Evolutionary conservation across 176 grass and related monocot species (phyloP).

Genomic region (Phragmites australis): DNA sequence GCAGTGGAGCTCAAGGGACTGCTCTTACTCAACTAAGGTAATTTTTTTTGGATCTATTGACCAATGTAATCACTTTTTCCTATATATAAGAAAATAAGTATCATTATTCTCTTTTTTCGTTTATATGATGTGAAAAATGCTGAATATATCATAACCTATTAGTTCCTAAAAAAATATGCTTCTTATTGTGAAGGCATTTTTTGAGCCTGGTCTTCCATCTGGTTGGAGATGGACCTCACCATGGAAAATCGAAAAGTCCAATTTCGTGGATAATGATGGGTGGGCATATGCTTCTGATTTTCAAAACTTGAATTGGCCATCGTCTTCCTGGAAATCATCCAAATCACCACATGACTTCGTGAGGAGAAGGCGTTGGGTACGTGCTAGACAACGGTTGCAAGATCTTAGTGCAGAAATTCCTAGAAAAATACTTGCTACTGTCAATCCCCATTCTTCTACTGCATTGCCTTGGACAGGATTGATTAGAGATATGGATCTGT

Average conservation of each 20-base stretch:
- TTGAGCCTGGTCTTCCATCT: constrained; percentile 78
- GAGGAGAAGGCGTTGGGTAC: constrained; percentile 84
- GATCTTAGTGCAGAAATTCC: constrained; percentile 49
- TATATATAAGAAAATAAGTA: constrained; percentile 13
- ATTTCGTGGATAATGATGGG: constrained; percentile 82
- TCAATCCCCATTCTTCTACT: constrained; percentile 71
- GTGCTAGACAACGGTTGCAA: constrained; percentile 59
- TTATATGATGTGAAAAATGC: constrained; percentile 1
- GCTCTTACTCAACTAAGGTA: constrained; percentile 87
- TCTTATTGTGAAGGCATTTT: constrained; percentile 73
- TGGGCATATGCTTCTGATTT: constrained; percentile 88
- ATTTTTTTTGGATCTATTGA: constrained; percentile 22
- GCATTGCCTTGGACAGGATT: constrained; percentile 80
- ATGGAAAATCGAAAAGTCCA: constrained; percentile 93
- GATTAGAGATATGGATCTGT: constrained; percentile 68
- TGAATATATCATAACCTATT: constrained; percentile 17
- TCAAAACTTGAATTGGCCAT: constrained; percentile 75
- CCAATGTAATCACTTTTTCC: background rate
- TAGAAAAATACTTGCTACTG: constrained; percentile 75
- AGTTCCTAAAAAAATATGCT: constrained; percentile 40
- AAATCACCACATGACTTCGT: constrained; percentile 74
- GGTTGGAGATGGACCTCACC: constrained; percentile 88
- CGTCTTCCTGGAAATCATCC: constrained; percentile 73
- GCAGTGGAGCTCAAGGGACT: constrained; percentile 83
- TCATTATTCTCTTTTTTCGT: background rate